Evolutionary conservation across 73 alveolate species (phyloP), one percentile per base, ranked within the genome.

Genomic region (Blepharisma japonicum): DNA sequence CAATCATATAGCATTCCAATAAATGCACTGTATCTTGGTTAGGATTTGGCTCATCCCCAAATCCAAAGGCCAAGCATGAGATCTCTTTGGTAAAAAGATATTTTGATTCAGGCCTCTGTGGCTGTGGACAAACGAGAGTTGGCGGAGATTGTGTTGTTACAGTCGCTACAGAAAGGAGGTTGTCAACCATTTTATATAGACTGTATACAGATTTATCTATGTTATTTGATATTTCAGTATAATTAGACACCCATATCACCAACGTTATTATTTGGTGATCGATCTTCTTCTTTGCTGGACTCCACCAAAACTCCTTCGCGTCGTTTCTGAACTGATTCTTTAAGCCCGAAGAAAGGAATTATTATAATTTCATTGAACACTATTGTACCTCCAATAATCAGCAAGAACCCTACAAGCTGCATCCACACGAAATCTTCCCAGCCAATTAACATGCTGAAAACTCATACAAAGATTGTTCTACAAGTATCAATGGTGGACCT

Each of bases 401-500:
- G 18, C 9, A 56, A 0, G 76, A 87, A 87, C 45, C 94, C 94
- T 11, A 82, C n/a, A 56, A 87, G 81, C 76, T 87, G 91, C n/a
- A 87, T 46, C 92, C 92, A 84, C 23, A 83, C 68, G 70, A 87
- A 87, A 68, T 68, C 46, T 79, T 87, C 94, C 85, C 88, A 86
- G 18, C 92, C 92, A 76, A 92, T 80, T 6, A 91, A 81, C 18
- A 92, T 70, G 78, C 89, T 89, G 55, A 87, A 82, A 38, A 76
- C 81, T 98, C 99, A 96, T 46, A 94, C 85, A 2, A 95, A 18
- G 20, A 93, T 87, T 11, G 98, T 95, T 56, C 98, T 81, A 9
- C 87, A 56, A 25, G 97, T 89, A 79, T 96, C 99, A 68, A 95
- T 92, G 32, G 94, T 90, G 7, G 98, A 87, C 72, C 99, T 89